Base-by-base conservation (phyloP, 306 rosid species). In the Gillenia trifoliata region DNA sequence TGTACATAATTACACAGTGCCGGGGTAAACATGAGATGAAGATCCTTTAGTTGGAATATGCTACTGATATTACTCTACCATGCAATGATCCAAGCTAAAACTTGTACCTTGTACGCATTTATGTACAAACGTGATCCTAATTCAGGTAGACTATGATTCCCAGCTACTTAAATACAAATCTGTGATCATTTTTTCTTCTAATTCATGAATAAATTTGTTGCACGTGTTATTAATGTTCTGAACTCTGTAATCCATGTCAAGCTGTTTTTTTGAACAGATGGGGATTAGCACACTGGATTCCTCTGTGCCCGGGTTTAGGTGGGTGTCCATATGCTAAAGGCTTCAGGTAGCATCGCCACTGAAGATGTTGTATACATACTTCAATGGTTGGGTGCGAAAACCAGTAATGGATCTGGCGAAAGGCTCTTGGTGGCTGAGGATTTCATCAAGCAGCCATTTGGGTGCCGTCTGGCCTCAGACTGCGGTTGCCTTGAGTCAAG, bases 311-410 rank as follows among this genome's bases (percentile, higher is more conserved):
- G 20, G 92, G 92, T 64, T 79, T 89, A 38, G 94, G 94, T 5
- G 94, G 94, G 23, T 89, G 94, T 68, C 94, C 94, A 11, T 87
- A 87, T 70, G 95, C 95, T 4, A 85, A 84, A 70, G 95, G 95
- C 92, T 68, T 82, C 92, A 0, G 92, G 92, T 67, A 90, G 90
- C 57, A 92, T 91, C 36, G 91, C 97, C 17, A 90, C 93, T 19
- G 98, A 91, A 85, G 98, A 94, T 81, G 98, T 94, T 43, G 90
- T 94, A 47, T 94, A 94, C 88, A 88, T 88, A 97, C 90, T 91
- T 59, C n/a, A 83, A 83, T 71, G 98, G 94, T 86, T 91, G 31
- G 96, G 97, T 75, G 82, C 91, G 13, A 80, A 86, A 77, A 94
- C 96, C 62, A 86, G 86, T 43, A n/a, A 87, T 92, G 69, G 95